Evolutionary conservation across 352 stramenopile species (phyloP), one percentile per base, ranked within the genome.

Genomic region (Phytophthora niederhauseri): DNA sequence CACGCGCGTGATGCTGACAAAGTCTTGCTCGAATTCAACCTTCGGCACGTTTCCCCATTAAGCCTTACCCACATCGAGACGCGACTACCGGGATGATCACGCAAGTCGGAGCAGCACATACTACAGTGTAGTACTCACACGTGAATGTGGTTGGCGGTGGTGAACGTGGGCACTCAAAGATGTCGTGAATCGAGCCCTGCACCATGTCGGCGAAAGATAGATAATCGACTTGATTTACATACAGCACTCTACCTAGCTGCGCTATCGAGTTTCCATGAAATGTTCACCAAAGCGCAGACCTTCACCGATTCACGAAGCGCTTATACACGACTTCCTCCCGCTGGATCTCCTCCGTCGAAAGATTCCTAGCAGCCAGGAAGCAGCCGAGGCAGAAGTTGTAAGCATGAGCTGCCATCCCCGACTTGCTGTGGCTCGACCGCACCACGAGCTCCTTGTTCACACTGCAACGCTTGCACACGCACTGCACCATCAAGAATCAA

Each of bases 371-470:
- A 4, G 64, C 64, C 45, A 84, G 46, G 45, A 75, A 80, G 56
- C 77, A 84, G 26, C 72, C 62, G 46, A 84, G 61, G 48, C 77
- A 84, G 38, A 81, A 84, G 38, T 64, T 54, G 52, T 78, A 84
- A 2, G 66, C 45, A 52, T 68, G 66, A 4, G 49, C 6, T 17
- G 61, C 34, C 59, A 80, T 61, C 1, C 66, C 62, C 34, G 52
- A 19, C 36, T 36, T 68, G 11, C 22, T 43, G n/a, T 70, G 57
- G 0, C 51, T 62, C 19, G 58, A 66, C 22, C 49, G 62, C 52
- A 77, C 57, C 11, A 75, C 61, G 7, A 80, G 53, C 1, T 57
- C 59, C 64, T 77, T 80, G 46, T 11, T 62, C 14, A 72, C 48
- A 53, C 68, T 73, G 43, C 72, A 80, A 11, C 64, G 57, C 30